Percentiles rank a stretch among this genome's conserved stretches.
These are phyloP conservation scores for Apiotrichum gamsii DNA, from an alignment of 1,284 basidiomycete genomes.

Conservation along the genomic window DNA sequence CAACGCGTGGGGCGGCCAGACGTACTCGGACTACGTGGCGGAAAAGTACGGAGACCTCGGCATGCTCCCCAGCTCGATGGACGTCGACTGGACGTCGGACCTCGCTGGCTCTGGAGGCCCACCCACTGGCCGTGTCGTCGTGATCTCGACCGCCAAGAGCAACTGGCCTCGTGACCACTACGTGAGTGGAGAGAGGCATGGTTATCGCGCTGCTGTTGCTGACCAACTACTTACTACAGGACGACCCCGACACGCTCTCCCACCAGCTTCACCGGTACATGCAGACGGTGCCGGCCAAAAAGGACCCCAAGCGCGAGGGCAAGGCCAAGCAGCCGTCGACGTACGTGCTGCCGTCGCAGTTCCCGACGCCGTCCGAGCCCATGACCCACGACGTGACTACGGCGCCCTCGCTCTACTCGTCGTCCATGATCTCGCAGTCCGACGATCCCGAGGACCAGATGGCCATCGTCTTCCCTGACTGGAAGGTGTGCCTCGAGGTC, in stretches of 20 bases:
- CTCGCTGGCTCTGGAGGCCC: conserved; percentile 77
- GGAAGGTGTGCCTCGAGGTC: conserved; percentile 68
- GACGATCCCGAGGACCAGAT: conserved; percentile 60
- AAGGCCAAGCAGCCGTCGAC: conserved; percentile 11
- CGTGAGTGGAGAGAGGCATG: too few relatives aligned
- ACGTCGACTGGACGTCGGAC: conserved; percentile 67
- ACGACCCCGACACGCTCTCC: conserved; percentile 62
- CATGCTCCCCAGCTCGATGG: conserved; percentile 62
- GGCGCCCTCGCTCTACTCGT: conserved; percentile 58
- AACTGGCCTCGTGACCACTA: conserved; percentile 79
- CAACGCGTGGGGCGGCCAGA: conserved; percentile 32
- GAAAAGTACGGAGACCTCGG: conserved; percentile 57
- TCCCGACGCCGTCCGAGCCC: conserved; percentile 26
- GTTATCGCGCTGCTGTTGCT: too few relatives aligned
- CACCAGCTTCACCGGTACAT: conserved; percentile 51
- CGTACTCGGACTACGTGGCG: conserved; percentile 29
- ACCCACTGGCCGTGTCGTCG: conserved; percentile 68
- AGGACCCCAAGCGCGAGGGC: conserved; percentile 8
- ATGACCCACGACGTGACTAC: conserved; percentile 22
- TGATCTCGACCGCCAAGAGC: conserved; percentile 79
- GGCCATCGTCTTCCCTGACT: conserved; percentile 84
- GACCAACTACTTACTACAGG: conserved; percentile 23
- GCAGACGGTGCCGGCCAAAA: conserved; percentile 15
- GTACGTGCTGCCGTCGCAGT: conserved; percentile 33
- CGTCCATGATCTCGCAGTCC: conserved; percentile 73